Percentiles rank a stretch among this genome's conserved stretches.
Evolutionary conservation across 2,329 filamentous ascomycete genomes (phyloP).

Genomic region (Thyridium curvatum): DNA sequence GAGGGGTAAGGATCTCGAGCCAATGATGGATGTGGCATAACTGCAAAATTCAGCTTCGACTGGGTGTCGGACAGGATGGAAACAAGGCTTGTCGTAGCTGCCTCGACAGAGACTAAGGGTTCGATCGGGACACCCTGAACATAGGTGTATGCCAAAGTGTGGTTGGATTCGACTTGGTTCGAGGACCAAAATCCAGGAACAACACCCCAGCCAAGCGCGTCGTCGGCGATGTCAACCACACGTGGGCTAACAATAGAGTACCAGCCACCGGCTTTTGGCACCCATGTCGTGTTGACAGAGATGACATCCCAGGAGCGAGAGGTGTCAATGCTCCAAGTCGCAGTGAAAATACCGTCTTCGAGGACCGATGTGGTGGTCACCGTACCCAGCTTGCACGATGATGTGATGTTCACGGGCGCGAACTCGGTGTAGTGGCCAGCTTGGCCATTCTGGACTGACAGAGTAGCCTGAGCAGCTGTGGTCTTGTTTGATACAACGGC

Average conservation of each 20-base stretch:
- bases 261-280: conserved; percentile 2
- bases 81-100: conserved; percentile 5
- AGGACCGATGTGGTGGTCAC: neutral
- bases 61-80: conserved; percentile 1
- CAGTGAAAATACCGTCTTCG: conserved; percentile 4
- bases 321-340: conserved; percentile 5
- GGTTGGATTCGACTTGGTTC: conserved; percentile 2
- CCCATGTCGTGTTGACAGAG: conserved; percentile 6
- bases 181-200: conserved; percentile 8
- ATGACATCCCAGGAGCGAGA: conserved; percentile 5
- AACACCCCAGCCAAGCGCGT: conserved; percentile 5
- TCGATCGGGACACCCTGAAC: conserved; percentile 5
- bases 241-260: conserved; percentile 6
- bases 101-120: conserved; percentile 2
- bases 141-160: conserved; percentile 4
- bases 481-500: too few relatives aligned
- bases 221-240: conserved; percentile 1
- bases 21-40: conserved; percentile 3
- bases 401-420: neutral
- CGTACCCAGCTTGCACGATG: neutral
- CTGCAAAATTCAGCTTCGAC: conserved; percentile 1
- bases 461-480: neutral
- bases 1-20: conserved; percentile 4
- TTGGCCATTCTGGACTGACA: neutral
- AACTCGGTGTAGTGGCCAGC: neutral